phyloP scores from a whole-genome alignment of 208 protist genomes.

The Endotrypanum monterogeii region DNA sequence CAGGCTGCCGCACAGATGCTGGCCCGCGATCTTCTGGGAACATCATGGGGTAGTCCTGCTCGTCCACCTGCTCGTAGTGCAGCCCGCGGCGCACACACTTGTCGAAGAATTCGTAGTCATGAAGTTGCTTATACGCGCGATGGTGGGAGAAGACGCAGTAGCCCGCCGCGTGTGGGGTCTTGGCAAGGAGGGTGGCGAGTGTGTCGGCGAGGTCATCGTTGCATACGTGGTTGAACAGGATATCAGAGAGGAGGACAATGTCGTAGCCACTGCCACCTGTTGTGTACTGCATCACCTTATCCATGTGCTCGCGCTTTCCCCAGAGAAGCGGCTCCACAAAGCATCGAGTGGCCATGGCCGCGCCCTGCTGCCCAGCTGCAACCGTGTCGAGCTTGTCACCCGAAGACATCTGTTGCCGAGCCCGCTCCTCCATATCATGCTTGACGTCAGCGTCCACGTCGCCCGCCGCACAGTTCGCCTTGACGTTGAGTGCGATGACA shows the following conservation, averaged over 20 bases:
- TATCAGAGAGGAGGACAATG: slow-evolving; percentile 87
- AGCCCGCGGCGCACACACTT: slow-evolving; percentile 77
- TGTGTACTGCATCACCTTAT: slow-evolving; percentile 59
- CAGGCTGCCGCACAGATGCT: slow-evolving; percentile 75
- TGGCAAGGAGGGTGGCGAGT: slow-evolving; percentile 46
- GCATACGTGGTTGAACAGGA: slow-evolving; percentile 92
- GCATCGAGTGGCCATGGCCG: slow-evolving; percentile 27
- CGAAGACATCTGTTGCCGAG: slow-evolving; percentile 7
- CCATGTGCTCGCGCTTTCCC: slow-evolving; percentile 80
- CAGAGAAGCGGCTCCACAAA: slow-evolving; percentile 81
- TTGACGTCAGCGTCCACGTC: slow-evolving; percentile 49
- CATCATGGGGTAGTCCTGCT: slow-evolving; percentile 87
- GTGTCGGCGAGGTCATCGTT: slow-evolving; percentile 85
- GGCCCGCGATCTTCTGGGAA: slow-evolving; percentile 87
- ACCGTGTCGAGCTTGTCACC: not conserved
- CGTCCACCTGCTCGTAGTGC: slow-evolving; percentile 73
- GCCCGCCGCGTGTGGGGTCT: slow-evolving; percentile 48
- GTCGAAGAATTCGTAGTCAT: slow-evolving; percentile 90
- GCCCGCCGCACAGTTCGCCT: slow-evolving; percentile 58
- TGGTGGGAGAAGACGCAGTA: slow-evolving; percentile 93
- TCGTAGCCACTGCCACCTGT: slow-evolving; percentile 66
- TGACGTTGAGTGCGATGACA: slow-evolving; percentile 76
- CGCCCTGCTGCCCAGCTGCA: slow-evolving; percentile 16
- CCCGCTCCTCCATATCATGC: slow-evolving; percentile 15
- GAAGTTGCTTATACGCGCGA: slow-evolving; percentile 78